phyloP scores from a whole-genome alignment of 148 eudicot genomes.

The Fagopyrum homotropicum region DNA sequence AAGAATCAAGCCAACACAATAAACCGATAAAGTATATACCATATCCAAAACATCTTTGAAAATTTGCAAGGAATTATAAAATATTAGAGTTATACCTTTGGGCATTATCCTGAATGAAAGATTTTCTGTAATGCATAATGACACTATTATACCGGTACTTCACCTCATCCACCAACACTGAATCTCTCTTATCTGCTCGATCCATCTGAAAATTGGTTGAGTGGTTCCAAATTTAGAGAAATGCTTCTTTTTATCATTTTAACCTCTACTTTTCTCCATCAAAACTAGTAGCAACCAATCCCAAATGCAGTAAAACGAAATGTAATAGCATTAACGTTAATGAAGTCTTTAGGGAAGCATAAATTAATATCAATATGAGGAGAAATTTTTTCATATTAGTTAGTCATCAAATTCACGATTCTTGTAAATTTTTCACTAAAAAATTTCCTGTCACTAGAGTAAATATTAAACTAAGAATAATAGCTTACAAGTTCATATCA shows the following conservation, averaged over 20 bases:
- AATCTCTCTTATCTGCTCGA: slow-evolving; percentile 71
- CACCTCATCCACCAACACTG: slow-evolving; percentile 83
- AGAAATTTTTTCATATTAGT: background rate
- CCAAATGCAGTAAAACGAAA: background rate
- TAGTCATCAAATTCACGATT: background rate
- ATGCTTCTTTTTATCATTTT: background rate
- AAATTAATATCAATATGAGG: background rate
- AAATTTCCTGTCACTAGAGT: background rate
- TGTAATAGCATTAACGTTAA: background rate
- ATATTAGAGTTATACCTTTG: slow-evolving; percentile 51
- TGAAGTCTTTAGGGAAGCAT: background rate
- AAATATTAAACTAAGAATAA: background rate
- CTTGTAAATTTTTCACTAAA: background rate
- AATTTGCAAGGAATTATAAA: background rate
- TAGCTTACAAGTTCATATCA: background rate
- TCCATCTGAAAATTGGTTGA: slow-evolving; percentile 51
- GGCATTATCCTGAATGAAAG: slow-evolving; percentile 91
- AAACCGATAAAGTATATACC: background rate
- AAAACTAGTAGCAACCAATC: background rate
- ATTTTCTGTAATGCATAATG: slow-evolving; percentile 81
- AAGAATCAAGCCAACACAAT: background rate
- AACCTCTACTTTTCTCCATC: background rate
- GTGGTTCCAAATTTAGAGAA: background rate
- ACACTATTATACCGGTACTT: slow-evolving; percentile 82
- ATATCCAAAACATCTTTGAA: too few species aligned